These are phyloP conservation scores for Magnolia kwangsiensis DNA, from an alignment of 164 flowering plant genomes.

Conservation along the genomic window DNA sequence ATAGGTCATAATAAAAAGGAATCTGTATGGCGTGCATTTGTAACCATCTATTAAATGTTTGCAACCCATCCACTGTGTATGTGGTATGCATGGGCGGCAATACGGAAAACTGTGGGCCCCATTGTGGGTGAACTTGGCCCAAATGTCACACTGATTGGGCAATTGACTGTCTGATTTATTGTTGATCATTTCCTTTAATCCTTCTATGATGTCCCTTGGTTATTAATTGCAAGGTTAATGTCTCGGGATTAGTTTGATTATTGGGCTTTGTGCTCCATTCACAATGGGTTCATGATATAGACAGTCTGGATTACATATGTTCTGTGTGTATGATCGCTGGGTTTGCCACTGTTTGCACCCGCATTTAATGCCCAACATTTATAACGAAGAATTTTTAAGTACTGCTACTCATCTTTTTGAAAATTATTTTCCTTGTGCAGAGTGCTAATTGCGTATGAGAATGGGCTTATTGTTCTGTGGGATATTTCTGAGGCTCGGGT, in stretches of 20 bases:
- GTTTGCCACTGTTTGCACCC: not conserved
- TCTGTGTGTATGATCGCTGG: no score
- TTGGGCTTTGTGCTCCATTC: not conserved
- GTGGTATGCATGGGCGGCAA: not conserved
- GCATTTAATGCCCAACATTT: not conserved
- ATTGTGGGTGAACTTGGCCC: not conserved
- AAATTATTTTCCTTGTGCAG: constrained; percentile 39
- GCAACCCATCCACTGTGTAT: not conserved
- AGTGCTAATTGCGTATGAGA: constrained; percentile 69
- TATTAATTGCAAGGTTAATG: not conserved
- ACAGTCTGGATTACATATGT: not conserved
- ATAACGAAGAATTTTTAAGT: not conserved
- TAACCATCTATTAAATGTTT: not conserved
- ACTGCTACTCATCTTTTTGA: not conserved
- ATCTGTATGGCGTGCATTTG: no score
- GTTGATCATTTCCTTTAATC: not conserved
- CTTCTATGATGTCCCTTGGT: not conserved
- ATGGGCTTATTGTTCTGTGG: constrained; percentile 82
- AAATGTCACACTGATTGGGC: not conserved
- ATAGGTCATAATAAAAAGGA: no score
- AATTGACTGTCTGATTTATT: no score
- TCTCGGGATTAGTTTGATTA: not conserved
- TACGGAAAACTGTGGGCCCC: not conserved
- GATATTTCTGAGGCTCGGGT: constrained; percentile 57
- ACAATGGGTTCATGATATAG: not conserved